phyloP scores from a whole-genome alignment of 768 basidiomycete species.

The Rhizopogon rudus region DNA sequence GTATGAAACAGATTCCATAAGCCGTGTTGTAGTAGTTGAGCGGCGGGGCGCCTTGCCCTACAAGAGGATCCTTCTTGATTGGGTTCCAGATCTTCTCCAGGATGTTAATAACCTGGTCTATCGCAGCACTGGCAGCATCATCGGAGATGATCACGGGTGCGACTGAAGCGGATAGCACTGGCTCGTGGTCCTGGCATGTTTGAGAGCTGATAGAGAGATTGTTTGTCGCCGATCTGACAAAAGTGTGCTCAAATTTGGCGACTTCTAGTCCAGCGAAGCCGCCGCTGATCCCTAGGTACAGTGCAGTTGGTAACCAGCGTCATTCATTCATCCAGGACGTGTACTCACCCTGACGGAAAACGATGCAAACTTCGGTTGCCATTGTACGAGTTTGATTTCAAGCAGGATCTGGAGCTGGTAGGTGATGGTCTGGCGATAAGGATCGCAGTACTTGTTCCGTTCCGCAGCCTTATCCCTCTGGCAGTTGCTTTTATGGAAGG shows the following conservation, averaged over 20 bases:
- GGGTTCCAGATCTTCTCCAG: not conserved
- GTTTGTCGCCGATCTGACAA: not conserved
- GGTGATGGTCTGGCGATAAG: too few species aligned
- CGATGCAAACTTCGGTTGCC: slow-evolving; percentile 12
- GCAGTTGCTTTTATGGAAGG: too few species aligned
- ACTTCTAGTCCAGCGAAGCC: not conserved
- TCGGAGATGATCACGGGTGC: not conserved
- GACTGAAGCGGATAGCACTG: not conserved
- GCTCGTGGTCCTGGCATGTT: not conserved
- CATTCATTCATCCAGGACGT: too few species aligned
- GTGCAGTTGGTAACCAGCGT: not conserved
- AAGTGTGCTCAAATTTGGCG: not conserved
- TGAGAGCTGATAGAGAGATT: not conserved
- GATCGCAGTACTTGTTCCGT: too few species aligned
- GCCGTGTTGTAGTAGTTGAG: not conserved
- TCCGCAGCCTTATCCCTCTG: too few species aligned
- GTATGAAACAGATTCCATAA: not conserved
- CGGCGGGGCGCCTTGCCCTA: not conserved
- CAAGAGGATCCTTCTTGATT: not conserved
- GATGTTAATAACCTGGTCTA: not conserved
- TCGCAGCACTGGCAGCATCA: not conserved
- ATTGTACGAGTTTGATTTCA: slow-evolving; percentile 7
- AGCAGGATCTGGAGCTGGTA: not conserved
- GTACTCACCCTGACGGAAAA: not conserved
- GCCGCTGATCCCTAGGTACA: not conserved